Base-by-base conservation (phyloP, 2,329 filamentous ascomycete species). In the Colletotrichum gloeosporioides region DNA sequence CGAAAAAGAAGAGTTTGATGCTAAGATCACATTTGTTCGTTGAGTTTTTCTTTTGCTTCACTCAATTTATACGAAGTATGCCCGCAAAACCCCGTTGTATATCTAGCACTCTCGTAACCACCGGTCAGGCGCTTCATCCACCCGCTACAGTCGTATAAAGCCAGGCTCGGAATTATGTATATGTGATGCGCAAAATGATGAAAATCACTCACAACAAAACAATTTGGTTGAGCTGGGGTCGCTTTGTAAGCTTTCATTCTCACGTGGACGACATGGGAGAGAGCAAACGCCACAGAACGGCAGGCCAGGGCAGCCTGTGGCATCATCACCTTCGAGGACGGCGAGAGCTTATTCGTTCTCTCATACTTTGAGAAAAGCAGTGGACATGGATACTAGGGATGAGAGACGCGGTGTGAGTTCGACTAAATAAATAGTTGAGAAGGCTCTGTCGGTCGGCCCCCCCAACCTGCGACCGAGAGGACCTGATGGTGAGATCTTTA, bases 281-380 rank as follows among this genome's bases (percentile, higher is more conserved):
- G n/a, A 53, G 44, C 44, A 22, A 22, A 0, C 1, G 3, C 44
- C 1, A 3, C n/a, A 13, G 44, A 13, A 53, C 3, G 44, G 44
- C 6, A 53, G 44, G n/a, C 6, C 4, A 3, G 10, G 44, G n/a
- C 12, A 12, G 4, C n/a, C 6, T 53, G 10, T 53, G 2, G 44
- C n/a, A 53, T 8, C 44, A 53, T 53, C 44, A 13, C 10, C 4
- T 53, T 53, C 2, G 12, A 22, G 22, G 22, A 53, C n/a, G 1
- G 6, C 0, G 44, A 22, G n/a, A 53, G n/a, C 44, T 53, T 53
- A 53, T 53, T 8, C n/a, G 12, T 53, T 22, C 3, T 22, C 44
- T 13, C 2, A 53, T 53, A 3, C 4, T 53, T 22, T 0, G n/a
- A 13, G 4, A 53, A 8, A 22, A 13, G 0, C 6, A n/a, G 39